A percentile compares a stretch with the other conserved stretches of the same genome.
Conservation (phyloP, 2,329 filamentous ascomycete genomes). For the Talaromyces sp. region DNA sequence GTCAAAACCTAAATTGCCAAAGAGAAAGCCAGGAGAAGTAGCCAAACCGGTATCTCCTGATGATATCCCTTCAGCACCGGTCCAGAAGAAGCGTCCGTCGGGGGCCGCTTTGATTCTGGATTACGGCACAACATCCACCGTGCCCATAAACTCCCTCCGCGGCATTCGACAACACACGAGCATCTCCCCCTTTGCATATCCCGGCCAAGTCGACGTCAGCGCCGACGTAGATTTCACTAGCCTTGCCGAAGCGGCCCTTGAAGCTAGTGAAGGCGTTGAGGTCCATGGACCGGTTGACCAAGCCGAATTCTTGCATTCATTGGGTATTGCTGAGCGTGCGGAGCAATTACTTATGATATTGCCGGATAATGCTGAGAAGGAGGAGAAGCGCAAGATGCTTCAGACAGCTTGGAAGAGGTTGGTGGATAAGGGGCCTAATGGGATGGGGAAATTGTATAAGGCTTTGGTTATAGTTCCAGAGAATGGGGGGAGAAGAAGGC, state of each 20-base stretch:
- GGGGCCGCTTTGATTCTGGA: constrained; percentile 94
- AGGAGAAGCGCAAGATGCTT: constrained; percentile 55
- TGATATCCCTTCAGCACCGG: neutral
- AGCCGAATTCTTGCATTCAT: constrained; percentile 66
- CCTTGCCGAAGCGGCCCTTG: constrained; percentile 73
- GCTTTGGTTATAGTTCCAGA: constrained; percentile 85
- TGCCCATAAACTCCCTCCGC: constrained; percentile 84
- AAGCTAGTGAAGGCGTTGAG: constrained; percentile 73
- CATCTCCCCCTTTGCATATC: constrained; percentile 72
- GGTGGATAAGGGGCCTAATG: constrained; percentile 72
- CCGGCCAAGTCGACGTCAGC: constrained; percentile 80
- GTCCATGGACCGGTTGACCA: constrained; percentile 90
- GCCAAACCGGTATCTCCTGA: neutral
- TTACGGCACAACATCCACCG: constrained; percentile 73
- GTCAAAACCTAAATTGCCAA: constrained; percentile 18
- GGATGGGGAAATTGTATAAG: constrained; percentile 95
- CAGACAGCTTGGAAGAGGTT: constrained; percentile 73
- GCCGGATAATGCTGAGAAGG: constrained; percentile 39
- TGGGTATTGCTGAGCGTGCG: constrained; percentile 79
- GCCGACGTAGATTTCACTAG: constrained; percentile 92
- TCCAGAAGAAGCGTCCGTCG: constrained; percentile 56
- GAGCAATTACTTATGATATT: constrained; percentile 56
- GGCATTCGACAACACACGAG: constrained; percentile 74
- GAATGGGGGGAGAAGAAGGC: constrained; percentile 65
- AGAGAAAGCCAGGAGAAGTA: constrained; percentile 7